Base-by-base conservation (phyloP, 331 rosid genomes). In the Rhamnella rubrinervis region DNA sequence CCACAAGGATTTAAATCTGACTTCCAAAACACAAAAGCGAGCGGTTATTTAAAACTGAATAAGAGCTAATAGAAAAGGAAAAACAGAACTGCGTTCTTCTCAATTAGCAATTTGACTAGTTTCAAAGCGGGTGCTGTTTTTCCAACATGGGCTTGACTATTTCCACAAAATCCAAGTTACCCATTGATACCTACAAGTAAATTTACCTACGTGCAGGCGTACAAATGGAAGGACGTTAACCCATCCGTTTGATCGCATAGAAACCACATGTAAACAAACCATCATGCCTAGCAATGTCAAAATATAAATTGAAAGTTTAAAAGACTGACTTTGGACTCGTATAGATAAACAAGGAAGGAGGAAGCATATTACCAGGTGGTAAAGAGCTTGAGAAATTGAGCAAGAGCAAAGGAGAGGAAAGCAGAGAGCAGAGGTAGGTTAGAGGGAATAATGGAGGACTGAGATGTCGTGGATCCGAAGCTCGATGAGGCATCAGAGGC, bases 361-460 rank as follows among this genome's bases (percentile, higher is more conserved):
- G 61, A 47, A 67, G 65, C 4, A 71, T 17, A 18, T 28, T 69
- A 81, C 86, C 86, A 78, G 78, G 86, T 82, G 21, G 83, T 77
- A 75, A 82, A 82, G 63, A 82, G 83, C 78, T 73, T 82, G 78
- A 82, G 83, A 14, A 82, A 82, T 80, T 82, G 86, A 16, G 83
- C 86, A 66, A 82, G 80, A 37, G 86, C 78, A 46, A 75, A 82
- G 19, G 86, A 79, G 63, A 82, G 83, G 66, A 82, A 78, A 70
- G 86, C 86, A 13, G 83, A 74, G 59, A 82, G 86, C 55, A 82
- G 73, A 35, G 86, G 86, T 37, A 78, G 81, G 59, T 82, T 82
- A 11, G 70, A 74, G 52, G 83, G 80, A 65, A 74, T 66, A 57
- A 71, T 37, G 44, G 77, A 65, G 40, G 75, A 59, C 25, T 52